Evolutionary conservation across 192 early-diverging fungal species (phyloP).

Genomic region (Coemansia sp.): DNA sequence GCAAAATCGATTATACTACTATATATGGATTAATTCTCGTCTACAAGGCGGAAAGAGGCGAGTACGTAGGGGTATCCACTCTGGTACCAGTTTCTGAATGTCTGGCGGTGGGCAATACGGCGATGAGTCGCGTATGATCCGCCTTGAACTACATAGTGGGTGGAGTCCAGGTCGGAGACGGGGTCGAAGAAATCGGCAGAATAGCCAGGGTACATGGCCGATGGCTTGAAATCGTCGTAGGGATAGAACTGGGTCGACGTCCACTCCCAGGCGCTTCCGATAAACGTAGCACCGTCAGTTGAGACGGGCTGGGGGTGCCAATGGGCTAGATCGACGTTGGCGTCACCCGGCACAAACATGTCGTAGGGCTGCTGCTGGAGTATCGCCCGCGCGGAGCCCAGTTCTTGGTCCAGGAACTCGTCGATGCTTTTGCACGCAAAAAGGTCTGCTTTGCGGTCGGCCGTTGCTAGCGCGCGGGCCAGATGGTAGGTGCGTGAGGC

Average conservation of each 20-base stretch:
- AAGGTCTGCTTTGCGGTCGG: not conserved
- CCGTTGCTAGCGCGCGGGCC: conserved; percentile 15
- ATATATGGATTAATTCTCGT: not conserved
- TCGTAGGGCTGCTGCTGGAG: conserved; percentile 21
- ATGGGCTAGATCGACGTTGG: conserved; percentile 68
- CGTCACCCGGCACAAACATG: conserved; percentile 31
- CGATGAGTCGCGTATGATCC: conserved; percentile 88
- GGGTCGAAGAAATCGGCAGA: conserved; percentile 89
- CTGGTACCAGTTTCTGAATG: conserved; percentile 94
- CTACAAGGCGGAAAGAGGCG: conserved; percentile 65
- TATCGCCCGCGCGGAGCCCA: not conserved
- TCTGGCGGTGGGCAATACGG: conserved; percentile 62
- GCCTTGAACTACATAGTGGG: conserved; percentile 82
- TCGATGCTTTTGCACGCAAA: conserved; percentile 1
- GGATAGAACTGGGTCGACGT: conserved; percentile 66
- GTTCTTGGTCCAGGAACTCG: conserved; percentile 3
- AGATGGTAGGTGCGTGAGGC: conserved; percentile 31
- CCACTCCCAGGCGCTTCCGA: conserved; percentile 79
- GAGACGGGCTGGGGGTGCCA: conserved; percentile 62
- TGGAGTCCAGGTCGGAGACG: conserved; percentile 30
- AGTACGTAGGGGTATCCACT: conserved; percentile 81
- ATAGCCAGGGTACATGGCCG: conserved; percentile 83
- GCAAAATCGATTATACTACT: not conserved
- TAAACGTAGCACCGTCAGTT: conserved; percentile 26
- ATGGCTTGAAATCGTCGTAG: conserved; percentile 62